phyloP scores from a whole-genome alignment of 1,284 basidiomycete species.

The Ganoderma leucocontextum region DNA sequence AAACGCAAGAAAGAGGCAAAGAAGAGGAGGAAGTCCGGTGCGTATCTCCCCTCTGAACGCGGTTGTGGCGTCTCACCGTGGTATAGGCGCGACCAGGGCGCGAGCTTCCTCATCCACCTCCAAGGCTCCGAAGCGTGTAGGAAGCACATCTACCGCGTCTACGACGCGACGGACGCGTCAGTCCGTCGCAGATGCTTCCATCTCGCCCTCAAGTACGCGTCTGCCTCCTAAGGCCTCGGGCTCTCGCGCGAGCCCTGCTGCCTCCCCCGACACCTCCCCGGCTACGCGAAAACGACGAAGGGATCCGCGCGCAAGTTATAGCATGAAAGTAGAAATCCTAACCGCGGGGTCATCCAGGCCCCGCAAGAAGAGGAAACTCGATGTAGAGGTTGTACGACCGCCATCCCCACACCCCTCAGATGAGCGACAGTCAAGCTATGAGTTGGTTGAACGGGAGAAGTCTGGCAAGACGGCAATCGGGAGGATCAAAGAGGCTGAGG shows the following conservation, averaged over 20 bases:
- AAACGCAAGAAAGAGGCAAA: slow-evolving; percentile 47
- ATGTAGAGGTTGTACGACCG: slow-evolving; percentile 21
- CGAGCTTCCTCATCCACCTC: slow-evolving; percentile 18
- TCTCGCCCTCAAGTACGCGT: slow-evolving; percentile 11
- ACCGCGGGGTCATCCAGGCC: slow-evolving; percentile 11
- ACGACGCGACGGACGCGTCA: slow-evolving; percentile 27
- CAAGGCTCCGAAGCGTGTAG: slow-evolving; percentile 12
- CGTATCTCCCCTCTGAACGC: slow-evolving; percentile 10
- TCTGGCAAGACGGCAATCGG: neutral
- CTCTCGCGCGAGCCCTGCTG: slow-evolving; percentile 11
- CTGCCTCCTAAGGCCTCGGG: neutral
- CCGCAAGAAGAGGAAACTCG: slow-evolving; percentile 29
- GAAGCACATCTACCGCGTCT: slow-evolving; percentile 16
- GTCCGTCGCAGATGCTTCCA: neutral
- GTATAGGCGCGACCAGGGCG: slow-evolving; percentile 3
- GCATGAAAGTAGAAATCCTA: neutral
- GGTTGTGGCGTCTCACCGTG: slow-evolving; percentile 21
- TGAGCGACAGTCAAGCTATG: slow-evolving; percentile 2
- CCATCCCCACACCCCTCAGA: neutral
- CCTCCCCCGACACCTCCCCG: neutral
- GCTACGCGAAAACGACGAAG: slow-evolving; percentile 19
- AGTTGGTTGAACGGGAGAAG: slow-evolving; percentile 6
- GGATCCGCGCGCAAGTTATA: neutral
- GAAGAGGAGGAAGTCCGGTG: slow-evolving; percentile 30
- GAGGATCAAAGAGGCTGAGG: neutral